Evolutionary conservation across 441 rosid genomes (phyloP), one percentile per base, ranked within the genome.

Genomic region (Pelargonium exstipulatum): DNA sequence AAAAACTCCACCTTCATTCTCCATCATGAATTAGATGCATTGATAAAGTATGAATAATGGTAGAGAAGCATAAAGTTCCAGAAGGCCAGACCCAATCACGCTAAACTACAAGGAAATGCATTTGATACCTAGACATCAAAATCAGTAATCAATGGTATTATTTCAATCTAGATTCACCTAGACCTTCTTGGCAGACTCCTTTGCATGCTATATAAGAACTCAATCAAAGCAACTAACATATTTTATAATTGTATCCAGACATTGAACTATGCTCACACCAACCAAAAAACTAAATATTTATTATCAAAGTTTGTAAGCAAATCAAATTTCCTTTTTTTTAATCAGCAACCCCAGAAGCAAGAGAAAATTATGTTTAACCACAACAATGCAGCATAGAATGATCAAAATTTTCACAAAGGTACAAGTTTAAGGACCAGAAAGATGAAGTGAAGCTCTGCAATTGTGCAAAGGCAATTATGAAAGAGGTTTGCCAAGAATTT

Each of bases 401-500:
- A 17, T 18, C 61, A 1, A 55, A 3, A 0, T 14, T 14, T 51
- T 55, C 20, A 55, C 61, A 55, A 51, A 51, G 13, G 17, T 20
- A 17, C 26, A 55, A 55, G 61, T 55, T 55, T 55, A 55, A 16
- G 61, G 61, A 1, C 24, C 2, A 6, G 61, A 18, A 5, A 4
- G 26, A 16, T 17, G 24, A 18, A 55, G 26, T 55, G 61, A 20
- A 55, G 26, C 61, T 55, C 61, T 55, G 26, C 17, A 55, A 20
- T 16, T 18, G 2, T 12, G 2, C 26, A 55, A 55, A 55, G 61
- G 24, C 61, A 55, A 5, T 4, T 20, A 55, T 55, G 61, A 55
- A 55, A 55, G 61, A 17, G 61, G 61, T 55, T 55, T 8, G 2
- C 61, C 61, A 16, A 55, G 61, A 55, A 55, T 20, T 55, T 55